Base-by-base conservation (phyloP, 2,329 filamentous ascomycete species). In the Penicillium sclerotigenum region DNA sequence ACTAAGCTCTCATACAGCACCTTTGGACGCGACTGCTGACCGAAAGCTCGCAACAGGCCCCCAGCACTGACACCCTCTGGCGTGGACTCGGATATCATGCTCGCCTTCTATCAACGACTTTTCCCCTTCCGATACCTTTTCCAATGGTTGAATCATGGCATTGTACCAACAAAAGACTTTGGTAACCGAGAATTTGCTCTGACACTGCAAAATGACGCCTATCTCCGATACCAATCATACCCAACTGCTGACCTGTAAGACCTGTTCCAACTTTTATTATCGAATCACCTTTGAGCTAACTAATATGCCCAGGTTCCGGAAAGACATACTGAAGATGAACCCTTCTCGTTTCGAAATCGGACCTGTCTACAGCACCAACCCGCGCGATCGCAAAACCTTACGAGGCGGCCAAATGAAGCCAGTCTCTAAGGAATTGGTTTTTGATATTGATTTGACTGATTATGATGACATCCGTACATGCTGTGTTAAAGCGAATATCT, bases 361-460 rank as follows among this genome's bases (percentile, higher is more conserved):
- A 0, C 94, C 94, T n/a, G 89, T 97, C 47, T 99, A 99, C 77
- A 91, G 83, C 50, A 89, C 91, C 45, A 97, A 97, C 72, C 94
- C 94, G 0, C 88, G 91, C 65, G 94, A 99, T 67, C 87, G 93
- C 68, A 99, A 97, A 77, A 87, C 87, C 0, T 76, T 97, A 33
- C 86, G 88, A 51, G 83, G 87, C 34, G 85, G 85, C 46, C 85
- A 90, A 9, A 97, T 99, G 77, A 88, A 87, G 61, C 93, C 94
- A 0, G 74, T 97, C 31, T 83, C 89, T 54, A 99, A 99, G 73
- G 94, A 99, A 73, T 79, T 99, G 37, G 96, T 96, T 66, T 97
- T 99, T 74, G 94, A 99, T 87, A 97, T 99, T 68, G 94, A 99
- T 83, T 83, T 99, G 83, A 97, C 94, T 52, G 94, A 97, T 77